Evolutionary conservation across 1,284 basidiomycete species (phyloP), one percentile per base, ranked within the genome.

Genomic region (Xerocomus cyaneibrunnescens): DNA sequence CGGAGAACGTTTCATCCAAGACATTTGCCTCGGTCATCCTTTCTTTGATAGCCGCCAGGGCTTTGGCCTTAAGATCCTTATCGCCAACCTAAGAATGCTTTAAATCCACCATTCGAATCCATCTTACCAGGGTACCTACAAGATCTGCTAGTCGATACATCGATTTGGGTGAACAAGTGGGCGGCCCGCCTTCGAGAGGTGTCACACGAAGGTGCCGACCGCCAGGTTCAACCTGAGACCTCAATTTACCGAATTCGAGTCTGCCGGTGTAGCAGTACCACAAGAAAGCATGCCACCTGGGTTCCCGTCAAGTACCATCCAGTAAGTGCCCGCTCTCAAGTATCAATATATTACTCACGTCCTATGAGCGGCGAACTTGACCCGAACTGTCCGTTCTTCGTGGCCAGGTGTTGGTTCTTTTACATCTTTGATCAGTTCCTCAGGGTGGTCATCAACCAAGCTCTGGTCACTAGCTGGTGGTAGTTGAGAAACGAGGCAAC

Each of bases 221-320:
- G 34, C 50, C 48, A 3, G 52, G 40, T 23, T 17, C 35, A 1
- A 34, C 36, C 45, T 65, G 66, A 8, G 67, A 68, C 25, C 36
- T 62, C 21, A 65, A 41, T 36, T 46, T 37, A 22, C 27, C 45
- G 46, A 68, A 66, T 23, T 53, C 37, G 39, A 68, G 27, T 8
- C 37, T 40, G 21, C 64, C 66, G 25, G 62, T 67, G 25, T 69
- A 69, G 32, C 66, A 65, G 30, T 68, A 68, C 54, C 63, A 68
- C 30, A 68, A 23, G 31, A 69, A 68, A 6, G 67, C 62, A 37
- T 49, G 55, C 62, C 64, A 69, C 25, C 66, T 68, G 41, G 1
- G 25, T 48, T 35, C 25, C 19, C 19, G 14, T 47, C 27, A 52
- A 25, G 16, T 8, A 30, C 12, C 4, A 40, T 22, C 13, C 23